Evolutionary conservation across 495 filamentous ascomycete species (phyloP).

Genomic region (Lepidopterella palustris): DNA sequence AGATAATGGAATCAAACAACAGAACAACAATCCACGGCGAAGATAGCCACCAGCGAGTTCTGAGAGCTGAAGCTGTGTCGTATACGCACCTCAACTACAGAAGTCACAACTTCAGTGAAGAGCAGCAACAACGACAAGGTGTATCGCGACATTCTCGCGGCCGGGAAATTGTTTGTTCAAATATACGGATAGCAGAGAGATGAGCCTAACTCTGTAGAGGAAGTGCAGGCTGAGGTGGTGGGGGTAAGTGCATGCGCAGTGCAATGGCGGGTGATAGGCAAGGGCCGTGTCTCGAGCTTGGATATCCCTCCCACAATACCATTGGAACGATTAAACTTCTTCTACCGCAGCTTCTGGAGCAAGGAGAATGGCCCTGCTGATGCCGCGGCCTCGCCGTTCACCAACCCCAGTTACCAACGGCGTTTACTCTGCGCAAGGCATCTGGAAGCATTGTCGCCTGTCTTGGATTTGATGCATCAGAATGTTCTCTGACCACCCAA

Average conservation of each 20-base stretch:
- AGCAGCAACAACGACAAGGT: neutral
- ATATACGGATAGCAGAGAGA: neutral
- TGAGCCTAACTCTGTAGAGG: neutral
- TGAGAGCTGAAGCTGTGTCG: neutral
- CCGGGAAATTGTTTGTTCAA: neutral
- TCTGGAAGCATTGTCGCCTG: neutral
- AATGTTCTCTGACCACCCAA: too few relatives aligned
- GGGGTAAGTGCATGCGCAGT: neutral
- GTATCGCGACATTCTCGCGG: neutral
- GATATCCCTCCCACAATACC: neutral
- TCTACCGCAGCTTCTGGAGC: neutral
- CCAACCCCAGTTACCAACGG: neutral
- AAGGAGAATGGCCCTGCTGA: neutral
- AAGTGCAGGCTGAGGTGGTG: neutral
- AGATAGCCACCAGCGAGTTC: neutral
- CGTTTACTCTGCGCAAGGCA: neutral
- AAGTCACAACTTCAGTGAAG: neutral
- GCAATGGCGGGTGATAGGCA: neutral
- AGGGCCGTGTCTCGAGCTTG: neutral
- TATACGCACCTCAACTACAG: neutral
- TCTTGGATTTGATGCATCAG: neutral
- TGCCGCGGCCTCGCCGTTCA: neutral
- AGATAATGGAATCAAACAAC: neutral
- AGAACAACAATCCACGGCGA: too few relatives aligned
- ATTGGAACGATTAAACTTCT: slow-evolving; percentile 5